Evolutionary conservation across 2,329 filamentous ascomycete species (phyloP).

Genomic region (Fusarium odoratissimum): DNA sequence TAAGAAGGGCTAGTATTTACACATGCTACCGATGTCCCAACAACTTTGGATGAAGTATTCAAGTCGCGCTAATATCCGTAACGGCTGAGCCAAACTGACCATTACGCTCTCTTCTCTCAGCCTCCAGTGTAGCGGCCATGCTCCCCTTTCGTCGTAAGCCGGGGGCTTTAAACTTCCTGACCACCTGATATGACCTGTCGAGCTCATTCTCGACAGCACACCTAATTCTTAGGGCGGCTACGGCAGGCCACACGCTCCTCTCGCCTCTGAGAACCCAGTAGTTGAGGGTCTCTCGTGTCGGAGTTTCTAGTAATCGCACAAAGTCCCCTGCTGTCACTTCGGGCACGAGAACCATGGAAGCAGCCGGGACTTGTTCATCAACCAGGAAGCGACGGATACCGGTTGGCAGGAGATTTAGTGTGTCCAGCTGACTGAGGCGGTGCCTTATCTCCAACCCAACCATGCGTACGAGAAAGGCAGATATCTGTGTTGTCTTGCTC

Average conservation of each 20-base stretch:
- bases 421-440: conserved; percentile 83
- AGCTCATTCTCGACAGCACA: conserved; percentile 90
- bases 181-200: conserved; percentile 84
- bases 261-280: conserved; percentile 91
- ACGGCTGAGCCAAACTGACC: conserved; percentile 18
- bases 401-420: conserved; percentile 76
- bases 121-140: conserved; percentile 48
- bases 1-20: conserved; percentile 5
- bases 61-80: conserved; percentile 20
- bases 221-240: conserved; percentile 82
- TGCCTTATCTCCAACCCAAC: conserved; percentile 83
- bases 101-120: conserved; percentile 32
- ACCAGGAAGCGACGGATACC: conserved; percentile 80
- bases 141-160: conserved; percentile 61
- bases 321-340: conserved; percentile 81
- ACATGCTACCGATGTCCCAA: background rate
- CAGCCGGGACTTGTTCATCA: conserved; percentile 83
- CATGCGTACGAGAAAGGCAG: conserved; percentile 72
- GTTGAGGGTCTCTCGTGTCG: conserved; percentile 78
- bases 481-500: conserved; percentile 67
- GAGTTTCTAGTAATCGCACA: conserved; percentile 82
- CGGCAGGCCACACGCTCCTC: conserved; percentile 88
- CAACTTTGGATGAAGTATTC: conserved; percentile 10
- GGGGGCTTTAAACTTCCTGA: conserved; percentile 71
- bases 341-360: conserved; percentile 84